Conservation (phyloP, 2,329 filamentous ascomycete genomes). For the Ophiostoma montium region DNA sequence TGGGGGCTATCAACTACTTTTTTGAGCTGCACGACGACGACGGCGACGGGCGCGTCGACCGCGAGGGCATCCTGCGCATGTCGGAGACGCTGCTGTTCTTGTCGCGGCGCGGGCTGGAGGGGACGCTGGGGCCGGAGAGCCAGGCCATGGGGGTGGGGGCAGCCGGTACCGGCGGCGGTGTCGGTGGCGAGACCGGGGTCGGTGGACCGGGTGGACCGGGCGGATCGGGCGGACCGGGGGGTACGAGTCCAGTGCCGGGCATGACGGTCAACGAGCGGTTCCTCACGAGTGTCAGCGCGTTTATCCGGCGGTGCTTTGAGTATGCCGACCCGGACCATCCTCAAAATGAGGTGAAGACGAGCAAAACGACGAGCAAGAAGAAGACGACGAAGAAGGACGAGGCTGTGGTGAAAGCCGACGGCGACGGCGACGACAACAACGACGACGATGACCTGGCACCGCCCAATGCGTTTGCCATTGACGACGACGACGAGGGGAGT, state of each 20-base stretch:
- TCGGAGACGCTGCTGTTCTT: conserved; percentile 89
- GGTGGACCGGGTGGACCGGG: no score
- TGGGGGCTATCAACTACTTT: conserved; percentile 96
- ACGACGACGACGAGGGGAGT: conserved; percentile 50
- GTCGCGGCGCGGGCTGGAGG: conserved; percentile 74
- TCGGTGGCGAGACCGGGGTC: no score
- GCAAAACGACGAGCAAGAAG: neutral
- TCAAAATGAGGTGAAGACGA: conserved; percentile 30
- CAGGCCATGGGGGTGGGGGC: conserved; percentile 25
- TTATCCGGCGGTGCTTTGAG: conserved; percentile 92
- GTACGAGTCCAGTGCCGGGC: conserved; percentile 24
- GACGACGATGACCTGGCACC: conserved; percentile 21
- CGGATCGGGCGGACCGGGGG: no score
- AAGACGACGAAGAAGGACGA: neutral
- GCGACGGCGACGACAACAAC: neutral
- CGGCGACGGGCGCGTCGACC: conserved; percentile 77
- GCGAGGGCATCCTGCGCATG: conserved; percentile 88
- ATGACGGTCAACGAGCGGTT: conserved; percentile 72
- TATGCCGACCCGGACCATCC: conserved; percentile 89
- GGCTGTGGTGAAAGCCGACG: neutral
- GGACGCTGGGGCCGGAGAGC: conserved; percentile 50
- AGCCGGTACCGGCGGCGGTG: neutral
- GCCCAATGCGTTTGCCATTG: conserved; percentile 54
- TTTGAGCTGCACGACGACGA: conserved; percentile 96
- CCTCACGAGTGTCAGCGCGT: conserved; percentile 82